Evolutionary conservation across 2,329 filamentous ascomycete genomes (phyloP).

Genomic region (Chalaropsis thielavioides): DNA sequence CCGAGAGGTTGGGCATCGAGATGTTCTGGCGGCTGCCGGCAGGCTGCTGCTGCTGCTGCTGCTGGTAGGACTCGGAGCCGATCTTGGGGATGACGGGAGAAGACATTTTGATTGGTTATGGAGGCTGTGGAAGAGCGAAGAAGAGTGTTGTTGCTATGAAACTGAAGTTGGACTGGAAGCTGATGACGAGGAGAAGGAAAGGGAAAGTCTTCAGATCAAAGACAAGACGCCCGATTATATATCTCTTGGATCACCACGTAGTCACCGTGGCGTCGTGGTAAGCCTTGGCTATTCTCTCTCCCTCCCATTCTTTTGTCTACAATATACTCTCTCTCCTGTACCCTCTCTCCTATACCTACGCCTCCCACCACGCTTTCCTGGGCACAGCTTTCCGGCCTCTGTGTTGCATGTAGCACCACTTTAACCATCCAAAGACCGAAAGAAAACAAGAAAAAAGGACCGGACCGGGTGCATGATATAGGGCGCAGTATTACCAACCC

Average conservation of each 20-base stretch:
- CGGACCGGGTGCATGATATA: not conserved
- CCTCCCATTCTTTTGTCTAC: not conserved
- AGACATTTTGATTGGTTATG: slow-evolving; percentile 16
- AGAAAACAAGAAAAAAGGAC: not conserved
- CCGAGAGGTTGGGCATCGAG: slow-evolving; percentile 26
- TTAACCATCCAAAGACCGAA: not conserved
- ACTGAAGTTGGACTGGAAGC: slow-evolving; percentile 7
- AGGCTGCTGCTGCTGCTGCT: slow-evolving; percentile 18
- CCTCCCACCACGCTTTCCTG: not conserved
- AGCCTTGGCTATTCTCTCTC: not conserved
- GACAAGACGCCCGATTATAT: not conserved
- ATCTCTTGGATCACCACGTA: not conserved
- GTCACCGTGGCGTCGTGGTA: too few species aligned
- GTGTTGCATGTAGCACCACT: not conserved
- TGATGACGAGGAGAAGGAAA: slow-evolving; percentile 2
- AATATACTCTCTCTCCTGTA: not conserved
- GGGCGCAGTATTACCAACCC: not conserved
- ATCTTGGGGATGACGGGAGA: slow-evolving; percentile 22
- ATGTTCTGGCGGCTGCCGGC: slow-evolving; percentile 23
- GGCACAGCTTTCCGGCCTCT: not conserved
- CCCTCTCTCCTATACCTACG: not conserved
- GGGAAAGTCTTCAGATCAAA: not conserved
- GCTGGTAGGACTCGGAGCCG: slow-evolving; percentile 21
- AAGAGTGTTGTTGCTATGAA: slow-evolving; percentile 14
- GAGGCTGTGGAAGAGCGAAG: not conserved